Evolutionary conservation across 2,329 filamentous ascomycete species (phyloP).

Genomic region (Monosporascus ibericus): DNA sequence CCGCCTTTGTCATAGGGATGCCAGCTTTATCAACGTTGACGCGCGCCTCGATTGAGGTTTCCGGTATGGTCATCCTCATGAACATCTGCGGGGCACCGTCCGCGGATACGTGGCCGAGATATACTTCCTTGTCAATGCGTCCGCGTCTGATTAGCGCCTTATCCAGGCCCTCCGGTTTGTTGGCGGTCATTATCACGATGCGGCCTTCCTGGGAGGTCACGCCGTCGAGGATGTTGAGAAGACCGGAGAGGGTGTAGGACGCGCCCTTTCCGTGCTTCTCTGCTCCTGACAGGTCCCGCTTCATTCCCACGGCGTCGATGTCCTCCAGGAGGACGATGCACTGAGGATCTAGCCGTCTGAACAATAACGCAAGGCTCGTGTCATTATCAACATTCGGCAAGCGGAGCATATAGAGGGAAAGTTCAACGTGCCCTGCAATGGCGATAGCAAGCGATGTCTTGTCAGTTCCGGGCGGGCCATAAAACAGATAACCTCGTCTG

Average conservation of each 20-base stretch:
- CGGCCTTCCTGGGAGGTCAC: constrained; percentile 20
- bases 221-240: constrained; percentile 56
- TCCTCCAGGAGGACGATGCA: constrained; percentile 38
- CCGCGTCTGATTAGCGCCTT: constrained; percentile 21
- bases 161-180: constrained; percentile 20
- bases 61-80: neutral
- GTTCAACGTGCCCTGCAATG: constrained; percentile 29
- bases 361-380: constrained; percentile 29
- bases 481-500: constrained; percentile 1
- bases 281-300: constrained; percentile 1
- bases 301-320: constrained; percentile 32
- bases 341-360: constrained; percentile 30
- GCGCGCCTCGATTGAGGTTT: neutral
- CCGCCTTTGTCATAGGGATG: neutral
- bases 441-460: constrained; percentile 28
- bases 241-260: constrained; percentile 41
- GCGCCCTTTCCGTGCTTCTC: neutral
- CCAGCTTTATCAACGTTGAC: neutral
- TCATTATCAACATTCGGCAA: constrained; percentile 31
- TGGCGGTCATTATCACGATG: constrained; percentile 25
- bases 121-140: constrained; percentile 18
- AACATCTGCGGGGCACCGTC: constrained; percentile 2
- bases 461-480: constrained; percentile 4
- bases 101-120: constrained; percentile 1
- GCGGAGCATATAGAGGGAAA: constrained; percentile 32